Conservation (phyloP, 768 basidiomycete genomes). For the Butyriboletus loyo region DNA sequence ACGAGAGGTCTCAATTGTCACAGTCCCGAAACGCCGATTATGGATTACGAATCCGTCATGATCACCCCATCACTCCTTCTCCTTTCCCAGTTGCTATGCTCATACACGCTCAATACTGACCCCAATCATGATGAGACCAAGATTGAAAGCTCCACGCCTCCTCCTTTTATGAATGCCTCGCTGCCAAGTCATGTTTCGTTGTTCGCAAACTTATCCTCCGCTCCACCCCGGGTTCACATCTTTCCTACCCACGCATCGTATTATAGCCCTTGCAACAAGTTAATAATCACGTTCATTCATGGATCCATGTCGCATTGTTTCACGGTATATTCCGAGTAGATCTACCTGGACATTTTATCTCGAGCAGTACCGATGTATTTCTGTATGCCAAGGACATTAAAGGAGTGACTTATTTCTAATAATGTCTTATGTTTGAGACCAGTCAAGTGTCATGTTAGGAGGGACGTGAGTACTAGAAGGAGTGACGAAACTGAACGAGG, state of each 20-base stretch:
- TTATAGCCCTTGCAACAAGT: slow-evolving; percentile 24
- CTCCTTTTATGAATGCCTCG: slow-evolving; percentile 12
- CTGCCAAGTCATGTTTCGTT: slow-evolving; percentile 12
- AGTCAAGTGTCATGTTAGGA: neutral
- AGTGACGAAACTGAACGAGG: neutral
- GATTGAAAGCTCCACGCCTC: slow-evolving; percentile 4
- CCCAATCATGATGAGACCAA: slow-evolving; percentile 10
- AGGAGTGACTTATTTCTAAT: slow-evolving; percentile 36
- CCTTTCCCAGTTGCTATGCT: slow-evolving; percentile 5
- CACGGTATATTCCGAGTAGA: slow-evolving; percentile 36
- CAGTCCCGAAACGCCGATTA: slow-evolving; percentile 69
- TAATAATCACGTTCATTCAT: slow-evolving; percentile 27
- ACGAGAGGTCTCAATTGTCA: slow-evolving; percentile 80
- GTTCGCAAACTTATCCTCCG: slow-evolving; percentile 8
- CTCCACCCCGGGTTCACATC: neutral
- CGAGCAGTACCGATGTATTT: slow-evolving; percentile 35
- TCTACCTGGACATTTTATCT: slow-evolving; percentile 32
- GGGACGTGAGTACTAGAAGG: neutral
- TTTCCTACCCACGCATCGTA: slow-evolving; percentile 19
- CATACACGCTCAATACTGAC: slow-evolving; percentile 23
- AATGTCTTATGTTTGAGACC: neutral
- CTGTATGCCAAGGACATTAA: slow-evolving; percentile 34
- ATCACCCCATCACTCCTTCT: slow-evolving; percentile 5
- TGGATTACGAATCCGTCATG: slow-evolving; percentile 68
- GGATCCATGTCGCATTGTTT: slow-evolving; percentile 34